Evolutionary conservation across 495 filamentous ascomycete species (phyloP), one percentile per base, ranked within the genome.

Genomic region (Daldinia loculata): DNA sequence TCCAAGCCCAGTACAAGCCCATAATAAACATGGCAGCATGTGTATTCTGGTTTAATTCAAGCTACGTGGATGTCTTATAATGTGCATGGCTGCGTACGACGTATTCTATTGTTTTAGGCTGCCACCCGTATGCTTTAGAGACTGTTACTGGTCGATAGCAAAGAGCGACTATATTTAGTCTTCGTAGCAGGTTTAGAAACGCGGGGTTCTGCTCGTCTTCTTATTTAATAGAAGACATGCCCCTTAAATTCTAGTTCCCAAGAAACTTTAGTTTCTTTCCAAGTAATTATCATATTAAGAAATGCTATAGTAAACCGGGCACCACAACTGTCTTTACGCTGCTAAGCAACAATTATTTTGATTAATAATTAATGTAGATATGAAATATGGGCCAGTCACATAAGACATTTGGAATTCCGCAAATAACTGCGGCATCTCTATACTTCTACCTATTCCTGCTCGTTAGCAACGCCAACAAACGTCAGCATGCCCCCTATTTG

Each of bases 81-180:
- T 9, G 29, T 61, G 45, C 56, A 29, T 64, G 27, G 50, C 61
- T 43, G 27, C 57, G 70, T 65, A 59, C 65, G 39, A 32, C 70
- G 56, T 62, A 38, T 65, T 39, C 56, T n/a, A 30, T 34, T 56
- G 61, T 69, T 56, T 58, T 56, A 69, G 14, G 15, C 38, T 45
- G 50, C 53, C 58, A 63, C 59, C 32, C 36, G 55, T 67, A 50
- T 36, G 29, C 34, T 59, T 4, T 56, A 51, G 30, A 45, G 6
- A 67, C 34, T 55, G 30, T 51, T 55, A 61, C 50, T 56, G 26
- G 56, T 38, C 19, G 26, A 48, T 24, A 14, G 60, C n/a, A 34
- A 45, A 27, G 39, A 55, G 26, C n/a, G 17, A 34, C 51, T 38
- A 19, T 32, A 26, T 29, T 14, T 53, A 22, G 22, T 6, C 39